These are phyloP conservation scores for Neofusicoccum kwambonambiense DNA, from an alignment of 2,329 filamentous ascomycete species.

Conservation along the genomic window DNA sequence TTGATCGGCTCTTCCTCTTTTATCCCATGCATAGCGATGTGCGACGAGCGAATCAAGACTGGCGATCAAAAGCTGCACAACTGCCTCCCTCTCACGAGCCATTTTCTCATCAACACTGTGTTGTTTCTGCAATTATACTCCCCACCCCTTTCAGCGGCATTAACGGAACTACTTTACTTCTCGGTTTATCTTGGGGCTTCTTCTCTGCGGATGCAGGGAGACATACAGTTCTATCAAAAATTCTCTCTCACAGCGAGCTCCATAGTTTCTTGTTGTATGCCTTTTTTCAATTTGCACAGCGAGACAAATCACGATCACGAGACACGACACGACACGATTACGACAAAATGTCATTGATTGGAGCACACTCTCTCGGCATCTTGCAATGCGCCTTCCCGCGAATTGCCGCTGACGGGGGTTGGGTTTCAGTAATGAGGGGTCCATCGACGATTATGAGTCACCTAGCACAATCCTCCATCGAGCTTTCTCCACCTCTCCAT, in stretches of 20 bases:
- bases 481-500: neutral
- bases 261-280: neutral
- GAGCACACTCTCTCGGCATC: too few relatives aligned
- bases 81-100: neutral
- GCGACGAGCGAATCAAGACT: conserved; percentile 1
- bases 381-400: too few relatives aligned
- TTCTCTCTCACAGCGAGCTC: neutral
- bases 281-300: neutral
- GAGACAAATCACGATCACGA: neutral
- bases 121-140: neutral
- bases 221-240: neutral
- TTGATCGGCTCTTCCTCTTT: neutral
- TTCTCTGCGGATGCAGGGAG: neutral
- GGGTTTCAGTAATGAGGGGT: neutral
- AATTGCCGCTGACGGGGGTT: too few relatives aligned
- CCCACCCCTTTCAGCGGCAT: neutral
- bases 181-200: neutral
- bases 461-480: neutral
- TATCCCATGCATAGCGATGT: conserved; percentile 7
- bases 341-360: too few relatives aligned
- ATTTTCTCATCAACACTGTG: neutral
- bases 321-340: too few relatives aligned
- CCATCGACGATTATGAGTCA: neutral
- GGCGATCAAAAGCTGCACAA: neutral
- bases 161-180: neutral